Conservation (phyloP, 1,284 basidiomycete genomes). For the Quambalaria eucalypti region DNA sequence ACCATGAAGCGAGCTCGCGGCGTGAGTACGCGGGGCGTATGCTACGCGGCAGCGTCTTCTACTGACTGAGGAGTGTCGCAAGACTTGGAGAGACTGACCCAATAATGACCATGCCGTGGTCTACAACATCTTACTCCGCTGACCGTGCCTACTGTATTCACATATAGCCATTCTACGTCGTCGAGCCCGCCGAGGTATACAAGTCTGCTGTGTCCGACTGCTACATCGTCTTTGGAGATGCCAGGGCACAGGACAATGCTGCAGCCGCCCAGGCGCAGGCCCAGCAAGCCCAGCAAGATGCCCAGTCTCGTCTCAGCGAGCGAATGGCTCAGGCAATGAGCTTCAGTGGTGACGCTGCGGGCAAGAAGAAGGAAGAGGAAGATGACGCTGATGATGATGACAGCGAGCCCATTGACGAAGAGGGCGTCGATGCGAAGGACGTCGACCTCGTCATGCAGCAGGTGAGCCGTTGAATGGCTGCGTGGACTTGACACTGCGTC, state of each 20-base stretch:
- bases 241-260: conserved; percentile 89
- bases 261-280: conserved; percentile 71
- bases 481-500: background rate
- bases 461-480: conserved; percentile 25
- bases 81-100: no score
- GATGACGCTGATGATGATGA: conserved; percentile 47
- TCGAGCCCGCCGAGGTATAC: conserved; percentile 90
- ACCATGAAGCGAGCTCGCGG: conserved; percentile 90
- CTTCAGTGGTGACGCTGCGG: background rate
- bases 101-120: no score
- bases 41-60: no score
- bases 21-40: conserved; percentile 54
- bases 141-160: background rate
- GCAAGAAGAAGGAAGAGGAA: conserved; percentile 17
- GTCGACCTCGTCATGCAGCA: conserved; percentile 84
- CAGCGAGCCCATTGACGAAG: conserved; percentile 47
- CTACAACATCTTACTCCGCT: background rate
- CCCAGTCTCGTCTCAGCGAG: conserved; percentile 55
- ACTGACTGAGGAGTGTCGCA: no score
- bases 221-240: conserved; percentile 98
- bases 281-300: conserved; percentile 56
- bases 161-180: conserved; percentile 73
- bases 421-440: conserved; percentile 73
- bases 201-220: conserved; percentile 93
- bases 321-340: conserved; percentile 25